phyloP scores from a whole-genome alignment of 345 rosid genomes.

The Pseudoturritis turrita region DNA sequence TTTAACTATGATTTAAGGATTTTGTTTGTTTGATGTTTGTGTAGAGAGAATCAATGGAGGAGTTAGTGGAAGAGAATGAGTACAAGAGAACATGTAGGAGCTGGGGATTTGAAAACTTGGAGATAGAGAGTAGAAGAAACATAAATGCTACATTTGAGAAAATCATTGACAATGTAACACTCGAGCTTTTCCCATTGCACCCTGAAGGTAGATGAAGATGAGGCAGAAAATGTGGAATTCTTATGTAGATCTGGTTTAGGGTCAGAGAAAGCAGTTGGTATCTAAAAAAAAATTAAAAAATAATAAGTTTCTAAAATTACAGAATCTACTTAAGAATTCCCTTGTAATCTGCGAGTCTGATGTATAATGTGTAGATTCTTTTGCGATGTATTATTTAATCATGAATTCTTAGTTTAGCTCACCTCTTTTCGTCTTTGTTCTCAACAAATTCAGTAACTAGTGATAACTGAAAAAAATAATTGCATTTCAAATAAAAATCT shows the following conservation, averaged over 20 bases:
- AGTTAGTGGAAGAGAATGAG: slow-evolving; percentile 48
- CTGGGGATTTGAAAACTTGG: slow-evolving; percentile 74
- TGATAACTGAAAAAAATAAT: too few relatives aligned
- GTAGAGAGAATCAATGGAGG: slow-evolving; percentile 34
- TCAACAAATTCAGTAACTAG: background rate
- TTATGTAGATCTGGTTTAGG: slow-evolving; percentile 28
- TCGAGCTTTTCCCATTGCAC: slow-evolving; percentile 93
- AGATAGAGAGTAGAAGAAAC: slow-evolving; percentile 41
- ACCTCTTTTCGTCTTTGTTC: background rate
- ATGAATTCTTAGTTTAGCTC: slow-evolving; percentile 1
- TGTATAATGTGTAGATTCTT: slow-evolving; percentile 6
- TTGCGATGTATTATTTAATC: background rate
- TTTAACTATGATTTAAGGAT: background rate
- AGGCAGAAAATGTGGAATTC: slow-evolving; percentile 28
- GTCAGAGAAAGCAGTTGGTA: slow-evolving; percentile 18
- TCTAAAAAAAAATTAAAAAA: background rate
- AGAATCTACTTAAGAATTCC: slow-evolving; percentile 34
- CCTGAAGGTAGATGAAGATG: slow-evolving; percentile 69
- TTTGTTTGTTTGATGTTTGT: background rate
- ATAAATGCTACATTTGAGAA: slow-evolving; percentile 25
- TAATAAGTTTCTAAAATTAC: slow-evolving; percentile 1
- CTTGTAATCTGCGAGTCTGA: slow-evolving; percentile 12
- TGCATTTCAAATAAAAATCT: background rate
- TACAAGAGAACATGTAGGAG: slow-evolving; percentile 86
- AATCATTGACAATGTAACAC: slow-evolving; percentile 51